phyloP scores from a whole-genome alignment of 1,284 basidiomycete genomes.

The Omphalotus olearius region DNA sequence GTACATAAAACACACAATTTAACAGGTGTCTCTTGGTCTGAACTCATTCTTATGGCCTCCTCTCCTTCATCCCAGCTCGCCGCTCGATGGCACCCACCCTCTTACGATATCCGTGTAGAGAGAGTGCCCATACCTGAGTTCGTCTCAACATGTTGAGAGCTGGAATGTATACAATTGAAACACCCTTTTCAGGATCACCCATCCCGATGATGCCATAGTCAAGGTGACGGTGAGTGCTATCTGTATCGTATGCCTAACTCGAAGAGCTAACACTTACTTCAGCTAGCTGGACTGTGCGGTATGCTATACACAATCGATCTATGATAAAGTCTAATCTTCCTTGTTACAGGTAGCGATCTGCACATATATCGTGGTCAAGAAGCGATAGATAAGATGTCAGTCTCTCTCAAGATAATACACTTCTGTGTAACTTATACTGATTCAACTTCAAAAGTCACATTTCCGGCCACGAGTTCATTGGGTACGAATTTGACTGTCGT shows the following conservation, averaged over 20 bases:
- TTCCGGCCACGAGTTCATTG: constrained; percentile 83
- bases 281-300: constrained; percentile 76
- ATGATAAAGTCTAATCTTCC: not conserved
- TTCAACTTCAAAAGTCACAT: constrained; percentile 39
- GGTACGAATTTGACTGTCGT: constrained; percentile 24
- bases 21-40: too few species aligned
- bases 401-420: constrained; percentile 27
- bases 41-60: not conserved
- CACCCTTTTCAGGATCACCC: constrained; percentile 44
- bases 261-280: not conserved
- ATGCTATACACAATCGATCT: constrained; percentile 2
- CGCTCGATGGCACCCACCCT: constrained; percentile 62
- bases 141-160: not conserved
- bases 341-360: constrained; percentile 59
- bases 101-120: constrained; percentile 65
- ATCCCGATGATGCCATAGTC: constrained; percentile 73
- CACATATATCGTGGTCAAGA: constrained; percentile 70
- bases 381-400: constrained; percentile 21
- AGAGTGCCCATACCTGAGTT: constrained; percentile 53
- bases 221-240: constrained; percentile 54
- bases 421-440: not conserved
- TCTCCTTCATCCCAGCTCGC: constrained; percentile 23
- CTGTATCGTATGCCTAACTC: not conserved
- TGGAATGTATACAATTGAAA: not conserved
- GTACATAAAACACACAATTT: too few species aligned